Base-by-base conservation (phyloP, 1,284 basidiomycete genomes). In the Leccinum colubrinum region DNA sequence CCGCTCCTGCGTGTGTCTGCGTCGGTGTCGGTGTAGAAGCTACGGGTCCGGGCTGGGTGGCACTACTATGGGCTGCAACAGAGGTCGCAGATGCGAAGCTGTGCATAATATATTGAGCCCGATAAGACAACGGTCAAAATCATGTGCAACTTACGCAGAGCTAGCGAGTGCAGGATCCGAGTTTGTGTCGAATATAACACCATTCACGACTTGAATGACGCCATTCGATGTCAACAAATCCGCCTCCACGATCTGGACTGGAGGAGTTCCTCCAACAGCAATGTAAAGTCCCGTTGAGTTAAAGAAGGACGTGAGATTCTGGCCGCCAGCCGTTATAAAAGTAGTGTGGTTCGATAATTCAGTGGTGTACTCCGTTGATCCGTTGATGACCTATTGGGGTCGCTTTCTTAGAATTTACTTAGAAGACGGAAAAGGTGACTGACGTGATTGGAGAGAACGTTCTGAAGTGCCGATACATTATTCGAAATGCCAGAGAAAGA, bases 141-240 rank as follows among this genome's bases (percentile, higher is more conserved):
- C 6, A 56, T 37, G 12, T 9, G 22, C 15, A 6, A 74, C 80
- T 70, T 73, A 88, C 80, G 88, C 88, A 61, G 83, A 81, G 43
- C 74, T 79, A 1, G 89, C 89, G 2, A 82, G 84, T 3, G 67
- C 66, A 3, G 80, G 59, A 73, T 91, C 77, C 14, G 70, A 72
- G 14, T 77, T 71, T 3, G 81, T 79, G 74, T 89, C 83, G 55
- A 86, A 62, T 54, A 93, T 78, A 11, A 91, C 86, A 3, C 73
- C 67, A 71, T 91, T 83, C 64, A 93, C 84, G 56, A 90, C 74
- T 72, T 93, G 89, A 6, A 91, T 70, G 25, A 93, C 91, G 62
- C 91, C 91, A 67, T 93, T 93, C 33, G 79, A 72, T 27, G 85
- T 74, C 66, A 93, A 78, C 7, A 92, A 79, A 71, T 94, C 89